Base-by-base conservation (phyloP, 768 basidiomycete species). In the Zangia roseola region DNA sequence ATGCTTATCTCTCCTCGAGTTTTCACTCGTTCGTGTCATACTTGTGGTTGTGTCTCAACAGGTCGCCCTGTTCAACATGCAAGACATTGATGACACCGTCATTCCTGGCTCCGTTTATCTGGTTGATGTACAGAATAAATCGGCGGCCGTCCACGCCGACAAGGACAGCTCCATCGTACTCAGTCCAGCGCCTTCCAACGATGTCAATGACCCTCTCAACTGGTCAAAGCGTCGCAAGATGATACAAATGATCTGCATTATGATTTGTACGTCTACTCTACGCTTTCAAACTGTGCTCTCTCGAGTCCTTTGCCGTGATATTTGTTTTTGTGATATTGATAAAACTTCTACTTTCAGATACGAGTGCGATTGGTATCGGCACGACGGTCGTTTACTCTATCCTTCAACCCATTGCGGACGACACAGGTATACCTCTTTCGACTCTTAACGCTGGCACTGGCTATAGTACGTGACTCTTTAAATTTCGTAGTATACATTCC, bases 21-120 rank as follows among this genome's bases (percentile, higher is more conserved):
- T 12, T 30, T 30, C 28, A 3, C 28, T 30, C 28, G 6, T 30
- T 10, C 28, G 12, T 3, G 10, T 31, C 13, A 14, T 6, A 31
- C 30, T 31, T 3, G 31, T 10, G 19, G 38, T 14, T 12, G 38
- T 17, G 23, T 12, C 9, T 19, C 19, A 16, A 36, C 10, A 14
- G 24, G 40, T 8, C 19, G 3, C 8, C 4, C 17, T n/a, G 39
- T 31, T 14, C 30, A 14, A 31, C 14, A 31, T 53, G 56, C 42
- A 45, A 38, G 57, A 56, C 24, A 50, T 57, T n/a, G 57, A 58
- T 16, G 51, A 53, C 21, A 54, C 55, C 6, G 48, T 47, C 36
- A 47, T 61, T 16, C 60, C 59, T 23, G 59, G 59, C 10, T 61
- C 59, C 17, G 59, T 61, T 10, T 60, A 61, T 40, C 53, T 61